phyloP scores from a whole-genome alignment of 2,329 filamentous ascomycete species.

The Alternaria angustiovoidea region DNA sequence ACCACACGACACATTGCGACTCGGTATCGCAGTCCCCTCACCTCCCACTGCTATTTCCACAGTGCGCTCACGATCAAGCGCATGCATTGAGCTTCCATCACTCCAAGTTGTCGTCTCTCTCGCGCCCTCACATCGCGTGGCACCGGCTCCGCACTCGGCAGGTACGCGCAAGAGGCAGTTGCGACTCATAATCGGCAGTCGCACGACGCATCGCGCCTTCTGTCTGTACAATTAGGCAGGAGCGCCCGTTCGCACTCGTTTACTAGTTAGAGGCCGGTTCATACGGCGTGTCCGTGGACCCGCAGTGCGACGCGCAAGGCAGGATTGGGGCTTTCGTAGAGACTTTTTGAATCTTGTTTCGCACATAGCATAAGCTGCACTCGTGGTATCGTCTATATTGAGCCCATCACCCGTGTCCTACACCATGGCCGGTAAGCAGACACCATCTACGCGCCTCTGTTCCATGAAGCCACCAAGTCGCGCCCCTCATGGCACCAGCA shows the following conservation, averaged over 20 bases:
- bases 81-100: slow-evolving; percentile 12
- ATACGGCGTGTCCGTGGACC: slow-evolving; percentile 28
- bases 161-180: slow-evolving; percentile 33
- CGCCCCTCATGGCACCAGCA: slow-evolving; percentile 11
- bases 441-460: slow-evolving; percentile 31
- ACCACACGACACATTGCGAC: slow-evolving; percentile 42
- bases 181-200: slow-evolving; percentile 29
- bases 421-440: slow-evolving; percentile 70
- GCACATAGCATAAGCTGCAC: slow-evolving; percentile 44
- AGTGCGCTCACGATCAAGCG: slow-evolving; percentile 16
- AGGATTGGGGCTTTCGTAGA: slow-evolving; percentile 43
- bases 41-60: slow-evolving; percentile 19
- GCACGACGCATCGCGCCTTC: slow-evolving; percentile 29
- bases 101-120: slow-evolving; percentile 9
- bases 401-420: slow-evolving; percentile 40
- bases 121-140: slow-evolving; percentile 23
- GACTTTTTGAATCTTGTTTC: slow-evolving; percentile 48
- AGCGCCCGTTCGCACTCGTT: slow-evolving; percentile 28
- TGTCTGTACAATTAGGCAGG: slow-evolving; percentile 24
- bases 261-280: slow-evolving; percentile 39
- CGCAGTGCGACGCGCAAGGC: slow-evolving; percentile 29
- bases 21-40: slow-evolving; percentile 22
- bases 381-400: slow-evolving; percentile 39
- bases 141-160: slow-evolving; percentile 25
- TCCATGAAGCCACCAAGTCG: slow-evolving; percentile 6